Percentiles rank a stretch among this genome's conserved stretches.
phyloP scores from a whole-genome alignment of 2,329 filamentous ascomycete genomes.

The Arthrobotrys sphaeroides region DNA sequence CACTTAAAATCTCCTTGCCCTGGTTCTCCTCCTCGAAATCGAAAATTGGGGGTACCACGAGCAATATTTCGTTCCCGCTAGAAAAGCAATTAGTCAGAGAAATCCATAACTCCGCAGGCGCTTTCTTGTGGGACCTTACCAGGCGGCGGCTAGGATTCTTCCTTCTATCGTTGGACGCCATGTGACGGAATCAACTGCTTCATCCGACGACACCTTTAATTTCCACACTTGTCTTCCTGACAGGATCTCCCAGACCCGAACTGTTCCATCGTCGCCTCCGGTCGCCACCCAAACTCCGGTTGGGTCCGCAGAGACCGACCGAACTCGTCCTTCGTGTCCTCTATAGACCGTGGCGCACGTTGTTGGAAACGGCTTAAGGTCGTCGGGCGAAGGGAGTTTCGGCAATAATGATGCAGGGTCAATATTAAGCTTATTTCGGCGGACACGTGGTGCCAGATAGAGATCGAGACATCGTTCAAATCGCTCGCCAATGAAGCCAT shows the following conservation, averaged over 20 bases:
- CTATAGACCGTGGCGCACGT: conserved; percentile 85
- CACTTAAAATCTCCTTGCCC: conserved; percentile 80
- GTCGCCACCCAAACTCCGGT: conserved; percentile 86
- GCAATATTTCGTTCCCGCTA: conserved; percentile 79
- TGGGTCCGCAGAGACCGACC: conserved; percentile 84
- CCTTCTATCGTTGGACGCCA: conserved; percentile 88
- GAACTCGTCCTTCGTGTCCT: conserved; percentile 87
- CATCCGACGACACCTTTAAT: conserved; percentile 75
- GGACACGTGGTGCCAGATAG: conserved; percentile 89
- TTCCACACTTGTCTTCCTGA: conserved; percentile 90
- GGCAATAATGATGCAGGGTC: conserved; percentile 91
- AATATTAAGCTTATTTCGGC: conserved; percentile 94
- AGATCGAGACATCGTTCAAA: conserved; percentile 96
- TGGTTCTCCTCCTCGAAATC: conserved; percentile 77
- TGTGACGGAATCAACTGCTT: conserved; percentile 82
- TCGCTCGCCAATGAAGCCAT: conserved; percentile 88
- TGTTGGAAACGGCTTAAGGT: conserved; percentile 93
- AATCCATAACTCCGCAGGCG: conserved; percentile 21
- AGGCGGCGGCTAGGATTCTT: conserved; percentile 81
- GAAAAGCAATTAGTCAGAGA: conserved; percentile 44
- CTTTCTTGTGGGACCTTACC: conserved; percentile 59
- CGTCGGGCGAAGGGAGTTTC: conserved; percentile 90
- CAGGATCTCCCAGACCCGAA: conserved; percentile 86
- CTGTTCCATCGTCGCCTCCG: conserved; percentile 91
- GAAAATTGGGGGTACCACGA: conserved; percentile 78